Base-by-base conservation (phyloP, 192 early-diverging fungal species). In the Coemansia erecta region DNA sequence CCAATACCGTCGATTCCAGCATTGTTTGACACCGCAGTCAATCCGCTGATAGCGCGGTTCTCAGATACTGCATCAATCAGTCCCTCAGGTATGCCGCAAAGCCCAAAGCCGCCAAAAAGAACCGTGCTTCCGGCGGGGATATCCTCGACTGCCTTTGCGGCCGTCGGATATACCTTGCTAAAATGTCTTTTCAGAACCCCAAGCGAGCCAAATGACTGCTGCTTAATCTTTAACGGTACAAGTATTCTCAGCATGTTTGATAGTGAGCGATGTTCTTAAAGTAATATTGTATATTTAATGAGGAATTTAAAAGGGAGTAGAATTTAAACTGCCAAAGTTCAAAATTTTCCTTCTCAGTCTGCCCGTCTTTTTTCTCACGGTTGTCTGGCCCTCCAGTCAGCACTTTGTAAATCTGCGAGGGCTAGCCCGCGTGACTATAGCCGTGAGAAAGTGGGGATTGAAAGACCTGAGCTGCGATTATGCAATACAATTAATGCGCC, bases 11-110 rank as follows among this genome's bases (percentile, higher is more conserved):
- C 84, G 0, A 90, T 79, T 19, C 68, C 63, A 56, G 80, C 75
- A 33, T 81, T 80, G 67, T 86, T 82, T 21, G 80, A 73, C 9
- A 91, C 76, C 3, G 88, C 89, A 4, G 65, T 74, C 42, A 74
- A 45, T 9, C 64, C 33, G 21, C 61, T 63, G n/a, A 74, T 74
- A 8, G 22, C 37, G 12, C 57, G n/a, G 23, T 60, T 64, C 15
- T 57, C 48, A 7, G 64, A 23, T 6, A 74, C 50, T 0, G 72
- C 72, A 11, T 63, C 65, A 52, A 91, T 91, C 48, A 86, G 61
- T 56, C 84, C 81, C 67, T 89, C 87, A 37, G 89, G 89, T 45
- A 91, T 86, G 24, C 89, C 89, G 62, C 89, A 90, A 3, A 90
- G 55, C 10, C 87, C 87, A 67, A 89, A 89, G 12, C 87, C 87